These are phyloP conservation scores for Plasmodium ovale DNA, from an alignment of 169 alveolate species.

Conservation along the genomic window DNA sequence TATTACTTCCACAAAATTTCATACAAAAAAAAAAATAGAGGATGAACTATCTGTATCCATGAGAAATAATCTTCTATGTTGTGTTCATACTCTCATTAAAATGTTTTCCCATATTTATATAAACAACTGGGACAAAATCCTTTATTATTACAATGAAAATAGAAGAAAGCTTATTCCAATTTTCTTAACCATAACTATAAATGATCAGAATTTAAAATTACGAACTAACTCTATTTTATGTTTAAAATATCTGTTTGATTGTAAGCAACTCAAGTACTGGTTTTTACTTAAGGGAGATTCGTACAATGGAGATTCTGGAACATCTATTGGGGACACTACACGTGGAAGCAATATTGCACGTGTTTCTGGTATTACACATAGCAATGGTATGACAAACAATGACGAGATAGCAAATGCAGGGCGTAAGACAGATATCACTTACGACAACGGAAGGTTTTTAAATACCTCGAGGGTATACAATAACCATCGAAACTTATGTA, in stretches of 20 bases:
- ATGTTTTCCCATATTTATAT: conserved; percentile 71
- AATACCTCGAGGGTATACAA: too few relatives aligned
- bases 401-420: too few relatives aligned
- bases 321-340: too few relatives aligned
- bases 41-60: conserved; percentile 52
- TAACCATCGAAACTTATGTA: too few relatives aligned
- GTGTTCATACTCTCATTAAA: conserved; percentile 45
- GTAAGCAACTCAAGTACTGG: conserved; percentile 63
- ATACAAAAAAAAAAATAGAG: conserved; percentile 36
- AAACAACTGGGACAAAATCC: conserved; percentile 67
- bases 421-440: too few relatives aligned
- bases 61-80: conserved; percentile 39
- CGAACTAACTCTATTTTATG: conserved; percentile 60
- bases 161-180: conserved; percentile 48
- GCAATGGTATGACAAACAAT: too few relatives aligned
- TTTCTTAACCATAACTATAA: conserved; percentile 18
- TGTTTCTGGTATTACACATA: too few relatives aligned
- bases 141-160: conserved; percentile 66
- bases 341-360: neutral
- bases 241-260: conserved; percentile 61
- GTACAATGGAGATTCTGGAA: too few relatives aligned
- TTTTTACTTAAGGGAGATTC: conserved; percentile 21
- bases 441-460: too few relatives aligned
- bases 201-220: conserved; percentile 40
- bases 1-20: neutral